Conservation (phyloP, 805 yeast genomes). For the Lachancea waltii region DNA sequence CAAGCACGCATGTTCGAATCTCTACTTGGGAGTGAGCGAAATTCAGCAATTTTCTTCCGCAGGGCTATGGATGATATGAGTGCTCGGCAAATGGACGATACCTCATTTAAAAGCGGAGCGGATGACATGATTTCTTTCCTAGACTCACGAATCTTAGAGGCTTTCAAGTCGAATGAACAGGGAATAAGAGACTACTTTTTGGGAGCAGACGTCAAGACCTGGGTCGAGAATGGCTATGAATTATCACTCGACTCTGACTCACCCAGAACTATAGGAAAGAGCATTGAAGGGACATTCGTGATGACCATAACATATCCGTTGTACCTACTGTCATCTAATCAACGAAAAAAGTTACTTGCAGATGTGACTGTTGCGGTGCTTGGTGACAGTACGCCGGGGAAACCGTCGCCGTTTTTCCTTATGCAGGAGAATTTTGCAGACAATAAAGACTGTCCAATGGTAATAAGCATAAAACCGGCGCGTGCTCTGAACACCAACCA, state of each 20-base stretch:
- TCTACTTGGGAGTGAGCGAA: constrained; percentile 1
- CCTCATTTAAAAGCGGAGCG: background rate
- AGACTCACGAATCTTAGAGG: constrained; percentile 19
- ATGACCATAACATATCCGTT: constrained; percentile 17
- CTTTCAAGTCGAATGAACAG: constrained; percentile 19
- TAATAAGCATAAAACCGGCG: constrained; percentile 15
- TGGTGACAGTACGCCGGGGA: constrained; percentile 6
- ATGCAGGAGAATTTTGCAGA: constrained; percentile 1
- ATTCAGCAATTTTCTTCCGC: constrained; percentile 2
- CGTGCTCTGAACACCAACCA: constrained; percentile 13
- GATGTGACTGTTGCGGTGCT: constrained; percentile 16
- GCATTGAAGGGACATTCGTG: constrained; percentile 11
- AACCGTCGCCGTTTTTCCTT: constrained; percentile 1
- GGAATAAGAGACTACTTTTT: constrained; percentile 19
- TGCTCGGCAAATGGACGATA: background rate
- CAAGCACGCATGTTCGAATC: constrained; percentile 4
- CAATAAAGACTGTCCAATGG: constrained; percentile 15
- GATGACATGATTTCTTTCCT: constrained; percentile 12
- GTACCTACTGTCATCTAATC: constrained; percentile 10
- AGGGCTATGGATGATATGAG: constrained; percentile 4
- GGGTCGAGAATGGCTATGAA: constrained; percentile 15
- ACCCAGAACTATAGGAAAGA: constrained; percentile 10
- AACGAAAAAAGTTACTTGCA: constrained; percentile 13
- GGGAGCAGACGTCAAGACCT: constrained; percentile 12
- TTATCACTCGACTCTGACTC: constrained; percentile 11